Conservation (phyloP, 2,329 filamentous ascomycete genomes). For the Monilinia vaccinii-corymbosi region DNA sequence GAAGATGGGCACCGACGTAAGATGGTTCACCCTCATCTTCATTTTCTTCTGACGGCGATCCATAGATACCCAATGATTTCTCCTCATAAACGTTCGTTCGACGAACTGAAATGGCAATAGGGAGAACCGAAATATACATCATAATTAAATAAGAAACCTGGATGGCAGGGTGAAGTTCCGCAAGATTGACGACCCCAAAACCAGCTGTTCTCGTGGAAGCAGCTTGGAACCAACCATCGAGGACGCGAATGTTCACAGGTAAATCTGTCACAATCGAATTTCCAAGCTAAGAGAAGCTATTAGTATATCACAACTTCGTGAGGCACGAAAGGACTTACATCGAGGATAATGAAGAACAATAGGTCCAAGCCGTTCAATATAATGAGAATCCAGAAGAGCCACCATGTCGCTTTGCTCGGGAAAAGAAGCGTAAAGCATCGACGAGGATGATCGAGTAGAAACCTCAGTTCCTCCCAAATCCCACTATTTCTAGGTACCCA, state of each 20-base stretch:
- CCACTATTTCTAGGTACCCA: slow-evolving; percentile 56
- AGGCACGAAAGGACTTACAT: slow-evolving; percentile 46
- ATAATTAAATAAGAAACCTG: slow-evolving; percentile 94
- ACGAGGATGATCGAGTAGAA: slow-evolving; percentile 87
- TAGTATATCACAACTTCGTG: slow-evolving; percentile 7
- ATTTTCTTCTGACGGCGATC: slow-evolving; percentile 37
- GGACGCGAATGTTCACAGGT: slow-evolving; percentile 63
- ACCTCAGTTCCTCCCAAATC: slow-evolving; percentile 81
- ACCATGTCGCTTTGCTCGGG: slow-evolving; percentile 85
- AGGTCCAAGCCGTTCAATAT: slow-evolving; percentile 76
- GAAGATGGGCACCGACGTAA: slow-evolving; percentile 86
- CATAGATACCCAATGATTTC: slow-evolving; percentile 69
- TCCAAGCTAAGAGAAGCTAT: slow-evolving; percentile 47
- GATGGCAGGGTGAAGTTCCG: slow-evolving; percentile 75
- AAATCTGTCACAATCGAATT: slow-evolving; percentile 58
- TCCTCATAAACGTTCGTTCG: slow-evolving; percentile 96
- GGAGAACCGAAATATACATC: slow-evolving; percentile 99
- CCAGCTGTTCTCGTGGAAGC: slow-evolving; percentile 84
- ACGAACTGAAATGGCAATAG: slow-evolving; percentile 90
- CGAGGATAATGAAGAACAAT: slow-evolving; percentile 85
- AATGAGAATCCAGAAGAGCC: slow-evolving; percentile 81
- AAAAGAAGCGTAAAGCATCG: slow-evolving; percentile 95
- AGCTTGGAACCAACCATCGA: slow-evolving; percentile 86
- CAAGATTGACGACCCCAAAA: slow-evolving; percentile 72
- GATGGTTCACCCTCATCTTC: slow-evolving; percentile 53